phyloP scores from a whole-genome alignment of 768 basidiomycete species.

The Lentinula sp. region DNA sequence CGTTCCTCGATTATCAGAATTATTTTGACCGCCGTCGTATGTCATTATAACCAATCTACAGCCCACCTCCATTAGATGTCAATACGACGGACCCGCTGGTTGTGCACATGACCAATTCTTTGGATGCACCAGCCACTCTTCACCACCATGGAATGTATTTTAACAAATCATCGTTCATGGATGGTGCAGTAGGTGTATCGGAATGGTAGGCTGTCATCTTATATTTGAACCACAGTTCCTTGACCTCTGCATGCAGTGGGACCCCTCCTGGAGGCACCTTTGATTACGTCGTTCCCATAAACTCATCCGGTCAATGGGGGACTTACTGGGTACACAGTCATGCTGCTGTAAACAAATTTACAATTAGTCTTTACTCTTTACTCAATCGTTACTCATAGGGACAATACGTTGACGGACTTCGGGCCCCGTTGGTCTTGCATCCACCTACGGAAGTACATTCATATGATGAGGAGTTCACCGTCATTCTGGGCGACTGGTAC shows the following conservation, averaged over 20 bases:
- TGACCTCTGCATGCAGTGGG: constrained; percentile 37
- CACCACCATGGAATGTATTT: constrained; percentile 98
- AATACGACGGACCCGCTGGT: constrained; percentile 65
- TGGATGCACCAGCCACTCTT: constrained; percentile 61
- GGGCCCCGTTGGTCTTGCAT: constrained; percentile 80
- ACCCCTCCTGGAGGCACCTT: constrained; percentile 70
- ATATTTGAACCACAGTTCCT: not conserved
- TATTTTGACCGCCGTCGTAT: not conserved
- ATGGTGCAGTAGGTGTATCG: constrained; percentile 76
- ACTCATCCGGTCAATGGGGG: constrained; percentile 66
- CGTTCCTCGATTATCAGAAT: constrained; percentile 21
- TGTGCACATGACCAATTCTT: constrained; percentile 70
- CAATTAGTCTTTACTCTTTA: not conserved
- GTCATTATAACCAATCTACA: constrained; percentile 19
- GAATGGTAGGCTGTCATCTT: constrained; percentile 57
- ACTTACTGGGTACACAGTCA: constrained; percentile 82
- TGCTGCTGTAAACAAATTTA: constrained; percentile 31
- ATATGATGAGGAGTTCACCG: constrained; percentile 89
- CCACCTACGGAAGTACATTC: constrained; percentile 54
- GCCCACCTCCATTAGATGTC: constrained; percentile 78
- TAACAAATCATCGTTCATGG: constrained; percentile 81
- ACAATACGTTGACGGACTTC: constrained; percentile 90
- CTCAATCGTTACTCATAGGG: constrained; percentile 35
- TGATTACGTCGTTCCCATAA: constrained; percentile 69
- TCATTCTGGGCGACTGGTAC: constrained; percentile 91